Conservation (phyloP, 768 basidiomycete genomes). For the Tricholomella constricta region DNA sequence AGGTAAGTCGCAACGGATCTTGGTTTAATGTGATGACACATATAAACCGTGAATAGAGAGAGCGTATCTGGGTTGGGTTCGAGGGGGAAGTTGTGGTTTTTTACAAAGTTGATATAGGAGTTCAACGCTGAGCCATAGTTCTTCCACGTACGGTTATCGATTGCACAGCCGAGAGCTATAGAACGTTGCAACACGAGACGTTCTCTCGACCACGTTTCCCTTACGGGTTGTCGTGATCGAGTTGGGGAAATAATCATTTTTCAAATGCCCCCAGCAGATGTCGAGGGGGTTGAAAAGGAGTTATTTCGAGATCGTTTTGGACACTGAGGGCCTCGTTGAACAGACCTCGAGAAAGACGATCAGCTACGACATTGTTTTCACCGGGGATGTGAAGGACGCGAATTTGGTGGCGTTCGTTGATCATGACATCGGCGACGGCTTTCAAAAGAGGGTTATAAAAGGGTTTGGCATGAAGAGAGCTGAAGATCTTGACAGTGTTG, state of each 20-base stretch:
- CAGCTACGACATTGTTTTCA: slow-evolving; percentile 16
- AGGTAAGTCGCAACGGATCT: too few relatives aligned
- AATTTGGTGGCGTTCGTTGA: slow-evolving; percentile 3
- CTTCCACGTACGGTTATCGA: too few relatives aligned
- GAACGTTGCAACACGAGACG: slow-evolving; percentile 28
- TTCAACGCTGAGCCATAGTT: too few relatives aligned
- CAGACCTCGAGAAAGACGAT: slow-evolving; percentile 14
- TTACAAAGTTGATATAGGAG: too few relatives aligned
- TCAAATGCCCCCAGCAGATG: slow-evolving; percentile 3
- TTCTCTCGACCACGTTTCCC: slow-evolving; percentile 33
- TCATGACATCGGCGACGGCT: background rate
- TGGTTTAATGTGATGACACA: too few relatives aligned
- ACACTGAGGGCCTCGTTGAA: background rate
- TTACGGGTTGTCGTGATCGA: slow-evolving; percentile 30
- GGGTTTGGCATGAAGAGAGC: background rate
- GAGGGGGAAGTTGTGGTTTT: background rate
- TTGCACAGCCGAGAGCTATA: slow-evolving; percentile 23
- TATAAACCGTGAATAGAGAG: too few relatives aligned
- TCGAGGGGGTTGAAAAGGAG: background rate
- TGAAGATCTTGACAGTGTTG: background rate
- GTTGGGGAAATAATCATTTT: too few relatives aligned
- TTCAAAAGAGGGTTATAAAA: background rate
- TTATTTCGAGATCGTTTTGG: background rate
- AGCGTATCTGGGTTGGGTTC: background rate
- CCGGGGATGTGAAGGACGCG: slow-evolving; percentile 17